A percentile compares a stretch with the other conserved stretches of the same genome.
phyloP scores from a whole-genome alignment of 1,284 basidiomycete genomes.

The Uromyces viciae-fabae region DNA sequence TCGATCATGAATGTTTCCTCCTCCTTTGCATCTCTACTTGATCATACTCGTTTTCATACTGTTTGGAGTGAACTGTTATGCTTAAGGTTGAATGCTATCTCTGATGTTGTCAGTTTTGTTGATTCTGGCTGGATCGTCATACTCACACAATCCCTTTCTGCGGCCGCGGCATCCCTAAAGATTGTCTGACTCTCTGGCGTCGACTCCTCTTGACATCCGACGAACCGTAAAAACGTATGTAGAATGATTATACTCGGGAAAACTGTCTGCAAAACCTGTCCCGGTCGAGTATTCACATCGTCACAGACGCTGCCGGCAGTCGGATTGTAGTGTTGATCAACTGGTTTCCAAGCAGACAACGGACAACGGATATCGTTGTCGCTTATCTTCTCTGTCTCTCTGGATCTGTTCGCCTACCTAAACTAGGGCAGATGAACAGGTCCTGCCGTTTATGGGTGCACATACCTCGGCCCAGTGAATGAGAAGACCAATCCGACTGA shows the following conservation, averaged over 20 bases:
- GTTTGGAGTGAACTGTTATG: background rate
- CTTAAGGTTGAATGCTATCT: background rate
- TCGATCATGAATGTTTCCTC: too few species aligned
- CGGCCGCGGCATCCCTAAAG: background rate
- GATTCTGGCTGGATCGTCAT: constrained; percentile 1
- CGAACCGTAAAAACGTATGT: background rate
- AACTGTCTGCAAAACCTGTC: background rate
- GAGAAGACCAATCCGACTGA: background rate
- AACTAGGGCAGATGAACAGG: constrained; percentile 13
- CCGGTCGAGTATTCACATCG: background rate
- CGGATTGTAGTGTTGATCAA: constrained; percentile 22
- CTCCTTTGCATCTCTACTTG: background rate
- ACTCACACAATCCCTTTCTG: constrained; percentile 3
- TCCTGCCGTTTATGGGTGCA: background rate
- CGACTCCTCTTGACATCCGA: constrained; percentile 15
- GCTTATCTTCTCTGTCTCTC: background rate
- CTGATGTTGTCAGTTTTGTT: background rate
- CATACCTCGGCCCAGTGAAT: background rate
- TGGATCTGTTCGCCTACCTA: background rate
- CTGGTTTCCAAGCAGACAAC: constrained; percentile 17
- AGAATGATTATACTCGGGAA: background rate
- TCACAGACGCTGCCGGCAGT: constrained; percentile 3
- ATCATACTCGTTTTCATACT: background rate
- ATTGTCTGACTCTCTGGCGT: background rate
- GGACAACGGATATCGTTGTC: background rate